A percentile compares a stretch with the other conserved stretches of the same genome.
Evolutionary conservation across 169 alveolate genomes (phyloP).

Genomic region (Eimeria sp.): DNA sequence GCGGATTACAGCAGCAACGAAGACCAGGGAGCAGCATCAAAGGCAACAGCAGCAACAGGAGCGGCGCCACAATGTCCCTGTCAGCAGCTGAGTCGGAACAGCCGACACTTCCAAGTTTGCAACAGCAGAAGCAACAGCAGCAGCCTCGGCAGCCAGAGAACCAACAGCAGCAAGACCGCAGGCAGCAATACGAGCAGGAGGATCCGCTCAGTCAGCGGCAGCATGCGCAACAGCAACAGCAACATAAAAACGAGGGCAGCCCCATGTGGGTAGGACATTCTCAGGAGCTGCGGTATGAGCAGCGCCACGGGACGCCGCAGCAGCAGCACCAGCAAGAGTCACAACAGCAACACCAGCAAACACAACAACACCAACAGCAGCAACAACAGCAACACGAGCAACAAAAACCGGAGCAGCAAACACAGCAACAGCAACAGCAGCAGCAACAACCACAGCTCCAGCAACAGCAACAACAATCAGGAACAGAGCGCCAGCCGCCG

Average conservation of each 20-base stretch:
- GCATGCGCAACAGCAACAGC: background rate
- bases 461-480: slow-evolving; percentile 1
- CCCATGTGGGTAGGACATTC: background rate
- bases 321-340: background rate
- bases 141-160: background rate
- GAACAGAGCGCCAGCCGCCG: background rate
- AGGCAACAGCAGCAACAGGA: background rate
- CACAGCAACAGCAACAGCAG: background rate
- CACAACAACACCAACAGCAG: background rate
- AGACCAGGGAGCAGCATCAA: background rate
- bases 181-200: background rate
- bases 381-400: background rate
- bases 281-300: slow-evolving; percentile 3
- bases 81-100: background rate
- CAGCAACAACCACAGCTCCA: background rate
- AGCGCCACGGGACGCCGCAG: slow-evolving; percentile 36
- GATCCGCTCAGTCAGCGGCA: background rate
- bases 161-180: background rate
- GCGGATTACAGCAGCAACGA: background rate
- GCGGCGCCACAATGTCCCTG: background rate
- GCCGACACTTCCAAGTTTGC: background rate
- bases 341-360: background rate
- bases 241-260: background rate
- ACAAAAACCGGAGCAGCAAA: background rate
- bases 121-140: slow-evolving; percentile 15